Conservation (phyloP, 495 filamentous ascomycete species). For the Neurospora sp. region DNA sequence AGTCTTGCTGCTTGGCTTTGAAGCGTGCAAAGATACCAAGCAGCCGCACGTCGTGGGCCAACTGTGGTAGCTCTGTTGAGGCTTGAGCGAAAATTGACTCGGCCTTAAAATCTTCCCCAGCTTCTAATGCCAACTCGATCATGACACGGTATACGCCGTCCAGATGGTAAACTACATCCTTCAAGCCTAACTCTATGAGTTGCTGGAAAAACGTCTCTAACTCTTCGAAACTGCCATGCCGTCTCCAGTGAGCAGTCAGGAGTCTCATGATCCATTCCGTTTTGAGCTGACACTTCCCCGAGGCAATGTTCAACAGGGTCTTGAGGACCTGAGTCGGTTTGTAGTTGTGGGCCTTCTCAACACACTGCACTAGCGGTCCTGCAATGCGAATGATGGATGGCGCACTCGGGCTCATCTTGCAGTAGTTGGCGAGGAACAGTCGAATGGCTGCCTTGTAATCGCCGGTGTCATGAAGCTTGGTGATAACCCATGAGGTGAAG, state of each 20-base stretch:
- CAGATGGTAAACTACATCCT: constrained; percentile 12
- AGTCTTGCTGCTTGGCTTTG: constrained; percentile 34
- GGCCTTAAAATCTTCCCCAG: constrained; percentile 20
- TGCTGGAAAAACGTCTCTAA: constrained; percentile 20
- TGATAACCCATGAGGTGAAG: constrained; percentile 19
- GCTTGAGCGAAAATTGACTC: constrained; percentile 16
- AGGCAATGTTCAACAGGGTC: constrained; percentile 15
- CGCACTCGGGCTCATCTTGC: constrained; percentile 13
- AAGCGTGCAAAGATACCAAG: constrained; percentile 28
- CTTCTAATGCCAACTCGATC: constrained; percentile 29
- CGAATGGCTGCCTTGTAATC: constrained; percentile 23
- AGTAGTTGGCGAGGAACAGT: constrained; percentile 15
- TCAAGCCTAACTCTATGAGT: constrained; percentile 6
- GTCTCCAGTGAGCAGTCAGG: constrained; percentile 21
- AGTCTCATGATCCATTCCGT: constrained; percentile 26
- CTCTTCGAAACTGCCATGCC: constrained; percentile 12
- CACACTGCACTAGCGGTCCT: constrained; percentile 17
- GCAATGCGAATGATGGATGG: constrained; percentile 13
- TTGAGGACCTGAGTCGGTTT: constrained; percentile 17
- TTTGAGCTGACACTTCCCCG: constrained; percentile 6
- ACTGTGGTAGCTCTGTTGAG: constrained; percentile 8
- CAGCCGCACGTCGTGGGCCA: constrained; percentile 17
- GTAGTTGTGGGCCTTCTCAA: constrained; percentile 16
- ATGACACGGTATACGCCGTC: constrained; percentile 26
- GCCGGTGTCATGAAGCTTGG: constrained; percentile 12